Conservation (phyloP, 768 basidiomycete species). For the Cystofilobasidium ferigula region DNA sequence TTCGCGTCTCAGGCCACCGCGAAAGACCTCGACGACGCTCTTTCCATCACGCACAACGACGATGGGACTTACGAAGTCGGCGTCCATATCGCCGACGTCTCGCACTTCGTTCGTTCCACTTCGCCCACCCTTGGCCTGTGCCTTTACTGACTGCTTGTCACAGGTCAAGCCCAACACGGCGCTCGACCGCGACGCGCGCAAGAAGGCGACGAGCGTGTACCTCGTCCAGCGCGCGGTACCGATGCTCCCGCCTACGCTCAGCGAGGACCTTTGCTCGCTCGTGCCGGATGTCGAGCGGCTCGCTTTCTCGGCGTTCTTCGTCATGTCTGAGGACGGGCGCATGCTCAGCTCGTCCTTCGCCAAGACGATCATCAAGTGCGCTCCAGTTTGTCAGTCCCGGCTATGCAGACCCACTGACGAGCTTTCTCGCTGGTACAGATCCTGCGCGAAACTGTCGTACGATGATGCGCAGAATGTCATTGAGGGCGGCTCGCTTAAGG, state of each 20-base stretch:
- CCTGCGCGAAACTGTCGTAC: constrained; percentile 76
- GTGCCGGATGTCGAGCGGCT: constrained; percentile 78
- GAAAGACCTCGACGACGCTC: constrained; percentile 87
- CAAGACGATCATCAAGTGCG: constrained; percentile 38
- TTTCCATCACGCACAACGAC: constrained; percentile 77
- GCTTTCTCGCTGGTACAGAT: constrained; percentile 44
- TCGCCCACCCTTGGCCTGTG: background rate
- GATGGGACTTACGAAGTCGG: constrained; percentile 88
- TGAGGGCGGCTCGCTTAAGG: constrained; percentile 54
- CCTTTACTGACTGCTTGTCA: constrained; percentile 9
- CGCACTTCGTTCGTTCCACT: constrained; percentile 80
- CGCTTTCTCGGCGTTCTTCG: constrained; percentile 81
- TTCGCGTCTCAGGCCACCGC: constrained; percentile 43
- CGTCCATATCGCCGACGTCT: constrained; percentile 93
- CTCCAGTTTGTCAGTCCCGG: background rate
- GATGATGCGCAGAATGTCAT: constrained; percentile 68
- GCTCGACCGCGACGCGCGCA: constrained; percentile 94
- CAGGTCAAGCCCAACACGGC: constrained; percentile 51
- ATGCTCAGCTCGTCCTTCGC: constrained; percentile 86
- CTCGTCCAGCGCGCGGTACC: constrained; percentile 91
- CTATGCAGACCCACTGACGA: constrained; percentile 1
- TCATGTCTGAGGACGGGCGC: constrained; percentile 67
- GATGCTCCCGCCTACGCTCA: constrained; percentile 89
- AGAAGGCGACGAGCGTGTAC: constrained; percentile 83
- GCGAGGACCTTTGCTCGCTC: constrained; percentile 86